Conservation (phyloP, 192 early-diverging fungal genomes). For the Helicostylum pulchrum region DNA sequence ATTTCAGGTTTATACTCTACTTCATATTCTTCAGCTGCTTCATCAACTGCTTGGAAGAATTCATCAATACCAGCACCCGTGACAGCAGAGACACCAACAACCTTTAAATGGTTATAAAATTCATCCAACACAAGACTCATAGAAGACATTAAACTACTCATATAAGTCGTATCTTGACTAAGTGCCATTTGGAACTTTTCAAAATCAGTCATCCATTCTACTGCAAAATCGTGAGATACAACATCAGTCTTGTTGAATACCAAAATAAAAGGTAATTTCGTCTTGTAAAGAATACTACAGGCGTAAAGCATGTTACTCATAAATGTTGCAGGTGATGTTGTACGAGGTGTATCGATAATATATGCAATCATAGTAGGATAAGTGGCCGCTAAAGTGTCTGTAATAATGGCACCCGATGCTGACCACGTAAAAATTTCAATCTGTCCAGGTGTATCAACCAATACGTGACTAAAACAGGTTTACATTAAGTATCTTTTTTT, state of each 20-base stretch:
- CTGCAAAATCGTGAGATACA: slow-evolving; percentile 83
- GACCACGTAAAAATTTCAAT: slow-evolving; percentile 99
- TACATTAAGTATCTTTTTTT: background rate
- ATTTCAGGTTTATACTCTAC: slow-evolving; percentile 86
- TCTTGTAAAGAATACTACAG: slow-evolving; percentile 95
- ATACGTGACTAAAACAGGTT: slow-evolving; percentile 56
- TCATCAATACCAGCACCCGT: slow-evolving; percentile 92
- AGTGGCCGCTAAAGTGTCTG: slow-evolving; percentile 85
- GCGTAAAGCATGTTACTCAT: slow-evolving; percentile 99
- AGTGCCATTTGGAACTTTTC: slow-evolving; percentile 89
- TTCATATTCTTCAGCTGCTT: slow-evolving; percentile 82
- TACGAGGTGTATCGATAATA: slow-evolving; percentile 94
- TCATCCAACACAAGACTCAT: slow-evolving; percentile 98
- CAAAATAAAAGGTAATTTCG: slow-evolving; percentile 91
- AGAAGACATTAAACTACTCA: slow-evolving; percentile 88
- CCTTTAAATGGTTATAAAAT: slow-evolving; percentile 84
- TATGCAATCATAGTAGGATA: slow-evolving; percentile 92
- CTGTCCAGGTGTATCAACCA: slow-evolving; percentile 95
- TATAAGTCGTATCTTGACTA: slow-evolving; percentile 80
- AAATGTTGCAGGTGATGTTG: slow-evolving; percentile 88
- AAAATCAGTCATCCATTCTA: slow-evolving; percentile 97
- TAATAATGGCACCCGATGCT: slow-evolving; percentile 93
- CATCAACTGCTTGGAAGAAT: slow-evolving; percentile 79
- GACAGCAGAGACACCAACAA: slow-evolving; percentile 86
- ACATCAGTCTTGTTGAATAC: slow-evolving; percentile 98